Conservation (phyloP, 192 early-diverging fungal genomes). For the Rhizophagus clarus region DNA sequence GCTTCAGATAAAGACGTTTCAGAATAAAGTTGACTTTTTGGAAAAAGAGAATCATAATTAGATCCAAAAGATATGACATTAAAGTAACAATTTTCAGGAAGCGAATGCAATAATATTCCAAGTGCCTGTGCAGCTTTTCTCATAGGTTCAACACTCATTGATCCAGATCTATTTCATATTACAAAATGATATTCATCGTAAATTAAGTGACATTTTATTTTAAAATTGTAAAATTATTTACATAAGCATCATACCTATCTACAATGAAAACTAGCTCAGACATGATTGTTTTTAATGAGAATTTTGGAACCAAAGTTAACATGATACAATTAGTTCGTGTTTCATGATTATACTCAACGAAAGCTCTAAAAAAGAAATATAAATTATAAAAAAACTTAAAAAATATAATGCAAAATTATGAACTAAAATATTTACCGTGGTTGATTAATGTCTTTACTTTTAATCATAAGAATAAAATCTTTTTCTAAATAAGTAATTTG, state of each 20-base stretch:
- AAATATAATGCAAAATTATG: background rate
- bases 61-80: constrained; percentile 56
- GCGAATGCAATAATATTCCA: constrained; percentile 49
- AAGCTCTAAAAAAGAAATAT: constrained; percentile 10
- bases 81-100: constrained; percentile 47
- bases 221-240: no score
- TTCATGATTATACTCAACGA: constrained; percentile 26
- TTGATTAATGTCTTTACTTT: constrained; percentile 37
- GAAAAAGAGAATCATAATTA: constrained; percentile 38
- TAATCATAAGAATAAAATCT: constrained; percentile 34
- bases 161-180: constrained; percentile 55
- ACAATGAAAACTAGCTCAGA: constrained; percentile 46
- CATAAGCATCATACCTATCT: constrained; percentile 34
- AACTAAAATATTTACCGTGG: constrained; percentile 19
- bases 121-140: constrained; percentile 39
- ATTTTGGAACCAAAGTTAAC: constrained; percentile 35
- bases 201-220: no score
- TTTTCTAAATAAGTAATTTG: constrained; percentile 40
- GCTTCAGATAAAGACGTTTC: constrained; percentile 40
- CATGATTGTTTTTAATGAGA: constrained; percentile 9
- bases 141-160: constrained; percentile 48
- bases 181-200: no score
- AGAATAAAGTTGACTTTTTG: constrained; percentile 42
- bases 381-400: background rate
- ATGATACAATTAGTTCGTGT: constrained; percentile 25